These are phyloP conservation scores for Proliferodiscus dingleyae DNA, from an alignment of 2,329 filamentous ascomycete genomes.

Conservation along the genomic window DNA sequence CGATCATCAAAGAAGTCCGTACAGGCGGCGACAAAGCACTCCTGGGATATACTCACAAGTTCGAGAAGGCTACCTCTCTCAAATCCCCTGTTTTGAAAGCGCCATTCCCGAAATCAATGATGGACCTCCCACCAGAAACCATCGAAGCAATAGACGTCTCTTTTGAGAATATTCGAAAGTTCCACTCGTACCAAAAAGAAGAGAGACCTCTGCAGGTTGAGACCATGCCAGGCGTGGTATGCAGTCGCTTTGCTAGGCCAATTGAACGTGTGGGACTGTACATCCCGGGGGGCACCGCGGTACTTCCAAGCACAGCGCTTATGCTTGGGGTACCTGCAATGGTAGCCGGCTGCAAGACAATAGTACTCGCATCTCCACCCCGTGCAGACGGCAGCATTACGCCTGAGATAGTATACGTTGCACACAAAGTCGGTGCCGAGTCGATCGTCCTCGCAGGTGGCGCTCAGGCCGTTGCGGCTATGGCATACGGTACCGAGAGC, in stretches of 20 bases:
- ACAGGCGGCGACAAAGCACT: constrained; percentile 81
- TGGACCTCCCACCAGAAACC: constrained; percentile 80
- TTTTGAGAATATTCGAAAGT: constrained; percentile 89
- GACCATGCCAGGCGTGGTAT: constrained; percentile 96
- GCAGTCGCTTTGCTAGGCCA: constrained; percentile 84
- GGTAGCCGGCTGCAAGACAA: constrained; percentile 94
- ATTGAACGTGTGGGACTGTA: constrained; percentile 97
- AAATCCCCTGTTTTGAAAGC: constrained; percentile 85
- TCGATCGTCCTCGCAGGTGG: constrained; percentile 94
- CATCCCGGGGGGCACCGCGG: constrained; percentile 91
- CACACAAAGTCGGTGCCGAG: constrained; percentile 93
- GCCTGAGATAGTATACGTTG: constrained; percentile 94
- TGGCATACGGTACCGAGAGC: constrained; percentile 95
- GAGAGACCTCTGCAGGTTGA: constrained; percentile 78
- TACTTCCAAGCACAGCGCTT: constrained; percentile 92
- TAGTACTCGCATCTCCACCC: constrained; percentile 88
- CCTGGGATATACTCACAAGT: constrained; percentile 93
- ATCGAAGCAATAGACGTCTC: constrained; percentile 89
- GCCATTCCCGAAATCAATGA: constrained; percentile 78
- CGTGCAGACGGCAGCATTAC: constrained; percentile 85
- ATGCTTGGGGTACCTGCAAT: constrained; percentile 98
- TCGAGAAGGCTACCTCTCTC: constrained; percentile 90
- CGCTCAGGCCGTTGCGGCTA: constrained; percentile 89
- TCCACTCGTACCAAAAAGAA: constrained; percentile 88
- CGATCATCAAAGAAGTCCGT: constrained; percentile 86